Base-by-base conservation (phyloP, 805 yeast species). In the Helenozyma rhizophorensis region DNA sequence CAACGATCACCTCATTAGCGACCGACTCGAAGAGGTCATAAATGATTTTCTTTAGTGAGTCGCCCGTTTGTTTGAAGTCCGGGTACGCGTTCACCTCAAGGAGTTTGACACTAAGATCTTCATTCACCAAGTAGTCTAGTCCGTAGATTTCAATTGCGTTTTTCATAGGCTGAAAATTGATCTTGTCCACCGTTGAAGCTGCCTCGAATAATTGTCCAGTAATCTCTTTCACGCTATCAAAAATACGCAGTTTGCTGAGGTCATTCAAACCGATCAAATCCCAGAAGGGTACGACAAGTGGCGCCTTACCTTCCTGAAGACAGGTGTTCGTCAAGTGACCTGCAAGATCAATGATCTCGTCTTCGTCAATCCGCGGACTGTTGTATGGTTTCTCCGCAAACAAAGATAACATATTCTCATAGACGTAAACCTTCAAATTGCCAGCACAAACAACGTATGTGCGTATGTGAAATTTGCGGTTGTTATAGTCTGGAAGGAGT, bases 271-370 rank as follows among this genome's bases (percentile, higher is more conserved):
- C 82, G 28, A 54, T 39, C 25, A 86, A 59, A 2, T 68, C 53
- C 62, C 77, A 74, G 44, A 89, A 80, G 42, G 80, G 82, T 21
- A 72, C 76, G 19, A 89, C 96, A 28, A 64, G 48, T 9, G 71
- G 62, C 5, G 58, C 52, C 21, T 57, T 64, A 5, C 66, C 71
- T 12, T 73, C 75, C 58, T 90, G 97, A 22, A 88, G 60, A 62
- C 98, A 93, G 0, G 98, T 93, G 53, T 93, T 93, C 11, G 98
- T 93, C 43, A 93, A 68, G 54, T 93, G 98, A 2, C 93, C 87
- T 1, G 66, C 67, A 58, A 86, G 70, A 21, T 69, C 63, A 5
- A 70, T 58, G 5, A 56, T 49, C 0, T 54, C 60, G 5, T 57
- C 59, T 4, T 49, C 50, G 2, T 47, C 45, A 7, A 73, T 72